Conservation (phyloP, 2,329 filamentous ascomycete species). For the Diaporthe nobilis region DNA sequence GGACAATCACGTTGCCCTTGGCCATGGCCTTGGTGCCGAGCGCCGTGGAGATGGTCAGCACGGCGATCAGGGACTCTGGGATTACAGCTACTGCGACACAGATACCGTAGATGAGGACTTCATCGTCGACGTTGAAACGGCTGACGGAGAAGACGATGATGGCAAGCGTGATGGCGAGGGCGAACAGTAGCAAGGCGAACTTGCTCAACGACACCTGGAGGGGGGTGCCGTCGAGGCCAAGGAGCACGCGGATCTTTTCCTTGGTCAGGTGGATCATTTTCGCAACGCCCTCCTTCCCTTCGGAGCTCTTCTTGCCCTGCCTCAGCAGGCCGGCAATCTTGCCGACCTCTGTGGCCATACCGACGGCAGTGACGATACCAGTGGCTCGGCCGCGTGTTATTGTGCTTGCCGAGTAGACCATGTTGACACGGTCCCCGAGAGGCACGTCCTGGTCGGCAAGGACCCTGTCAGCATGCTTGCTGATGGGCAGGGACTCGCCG, state of each 20-base stretch:
- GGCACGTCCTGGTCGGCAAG: constrained; percentile 69
- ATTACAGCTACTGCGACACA: constrained; percentile 67
- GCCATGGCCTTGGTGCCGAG: constrained; percentile 70
- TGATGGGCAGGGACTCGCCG: constrained; percentile 79
- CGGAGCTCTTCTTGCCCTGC: constrained; percentile 59
- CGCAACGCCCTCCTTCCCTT: constrained; percentile 48
- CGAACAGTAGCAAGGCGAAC: constrained; percentile 76
- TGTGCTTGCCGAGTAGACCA: constrained; percentile 80
- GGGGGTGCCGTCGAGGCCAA: constrained; percentile 72
- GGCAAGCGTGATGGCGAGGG: constrained; percentile 63
- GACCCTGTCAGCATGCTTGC: constrained; percentile 72
- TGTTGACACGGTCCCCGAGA: constrained; percentile 78
- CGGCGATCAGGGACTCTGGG: constrained; percentile 71
- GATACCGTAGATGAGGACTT: constrained; percentile 59
- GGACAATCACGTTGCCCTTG: constrained; percentile 68
- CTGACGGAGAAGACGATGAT: constrained; percentile 59
- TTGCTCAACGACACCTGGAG: constrained; percentile 77
- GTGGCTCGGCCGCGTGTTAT: constrained; percentile 78
- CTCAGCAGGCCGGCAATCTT: constrained; percentile 70
- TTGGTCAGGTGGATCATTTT: constrained; percentile 45
- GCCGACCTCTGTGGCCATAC: constrained; percentile 72
- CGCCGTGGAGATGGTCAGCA: constrained; percentile 74
- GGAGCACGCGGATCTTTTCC: constrained; percentile 55
- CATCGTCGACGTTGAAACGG: constrained; percentile 62
- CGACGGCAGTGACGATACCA: constrained; percentile 78